A percentile compares a stretch with the other conserved stretches of the same genome.
phyloP scores from a whole-genome alignment of 2,329 filamentous ascomycete species.

The Aspergillus chevalieri region DNA sequence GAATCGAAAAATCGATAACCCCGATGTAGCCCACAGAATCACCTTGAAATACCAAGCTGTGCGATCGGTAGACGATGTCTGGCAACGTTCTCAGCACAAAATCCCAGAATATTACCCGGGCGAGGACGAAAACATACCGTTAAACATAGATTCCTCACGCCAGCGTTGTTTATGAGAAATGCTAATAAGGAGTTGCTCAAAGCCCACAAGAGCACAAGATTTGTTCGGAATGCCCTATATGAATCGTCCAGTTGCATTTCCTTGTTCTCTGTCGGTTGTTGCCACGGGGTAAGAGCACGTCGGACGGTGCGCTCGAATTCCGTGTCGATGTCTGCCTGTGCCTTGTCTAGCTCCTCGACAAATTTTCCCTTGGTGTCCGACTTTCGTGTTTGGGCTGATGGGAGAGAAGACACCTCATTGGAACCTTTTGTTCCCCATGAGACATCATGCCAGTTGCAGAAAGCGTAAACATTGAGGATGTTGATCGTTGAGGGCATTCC shows the following conservation, averaged over 20 bases:
- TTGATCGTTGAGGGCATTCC: constrained; percentile 98
- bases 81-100: constrained; percentile 2
- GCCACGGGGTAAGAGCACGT: constrained; percentile 78
- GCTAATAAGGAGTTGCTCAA: constrained; percentile 86
- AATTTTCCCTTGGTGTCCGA: constrained; percentile 79
- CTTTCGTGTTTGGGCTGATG: constrained; percentile 82
- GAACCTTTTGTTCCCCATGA: constrained; percentile 99
- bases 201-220: constrained; percentile 88
- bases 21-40: constrained; percentile 81
- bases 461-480: constrained; percentile 97
- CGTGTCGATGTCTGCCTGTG: constrained; percentile 95
- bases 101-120: not conserved
- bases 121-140: constrained; percentile 56
- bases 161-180: constrained; percentile 83
- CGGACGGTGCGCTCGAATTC: constrained; percentile 96
- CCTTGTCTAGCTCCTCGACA: constrained; percentile 92
- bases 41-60: constrained; percentile 91
- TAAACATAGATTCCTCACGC: constrained; percentile 76
- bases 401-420: constrained; percentile 88
- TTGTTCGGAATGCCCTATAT: constrained; percentile 99
- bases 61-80: constrained; percentile 63
- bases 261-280: constrained; percentile 68
- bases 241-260: constrained; percentile 90
- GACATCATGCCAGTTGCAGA: constrained; percentile 99
- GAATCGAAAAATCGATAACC: constrained; percentile 80